Base-by-base conservation (phyloP, 2,329 filamentous ascomycete genomes). In the Fusarium sp. region DNA sequence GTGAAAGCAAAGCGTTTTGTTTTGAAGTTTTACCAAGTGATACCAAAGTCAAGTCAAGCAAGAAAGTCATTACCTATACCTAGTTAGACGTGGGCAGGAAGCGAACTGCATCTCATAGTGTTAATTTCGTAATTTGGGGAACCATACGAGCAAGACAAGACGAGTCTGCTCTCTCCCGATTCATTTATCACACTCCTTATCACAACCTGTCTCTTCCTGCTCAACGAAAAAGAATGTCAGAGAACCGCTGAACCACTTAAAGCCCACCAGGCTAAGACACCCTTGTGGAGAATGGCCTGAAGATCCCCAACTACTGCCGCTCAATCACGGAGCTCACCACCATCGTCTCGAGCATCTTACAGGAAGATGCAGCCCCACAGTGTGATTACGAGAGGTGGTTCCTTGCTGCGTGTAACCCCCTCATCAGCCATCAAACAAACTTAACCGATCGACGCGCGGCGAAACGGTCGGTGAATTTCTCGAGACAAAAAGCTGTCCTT, bases 41-140 rank as follows among this genome's bases (percentile, higher is more conserved):
- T 68, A 75, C 73, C 73, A 75, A 35, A 68, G 65, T 73, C 65
- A 35, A 67, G 52, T n/a, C 33, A 36, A 35, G 54, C 14, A 57
- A 18, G 33, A 50, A 29, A 52, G 47, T 52, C 47, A 31, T 52
- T 58, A 38, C 20, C 14, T 35, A 33, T 45, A 45, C 40, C 20
- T 66, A 57, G 62, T 66, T 68, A 71, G 68, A 73, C 68, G 66
- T 70, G 60, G 36, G 71, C 76, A 77, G 76, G 61, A 75, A 75
- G 52, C 73, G 74, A 56, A 68, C 70, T 76, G 70, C 13, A 71
- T 78, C 58, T 71, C 70, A 71, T 77, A 73, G 71, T 61, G 73
- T 52, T 77, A 78, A 73, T 72, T 65, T 27, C 20, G n/a, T 63
- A 63, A 63, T 63, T 16, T 31, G 52, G 52, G 27, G 50, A 31